Evolutionary conservation across 208 protist genomes (phyloP).

Genomic region (Crithidia bombi): DNA sequence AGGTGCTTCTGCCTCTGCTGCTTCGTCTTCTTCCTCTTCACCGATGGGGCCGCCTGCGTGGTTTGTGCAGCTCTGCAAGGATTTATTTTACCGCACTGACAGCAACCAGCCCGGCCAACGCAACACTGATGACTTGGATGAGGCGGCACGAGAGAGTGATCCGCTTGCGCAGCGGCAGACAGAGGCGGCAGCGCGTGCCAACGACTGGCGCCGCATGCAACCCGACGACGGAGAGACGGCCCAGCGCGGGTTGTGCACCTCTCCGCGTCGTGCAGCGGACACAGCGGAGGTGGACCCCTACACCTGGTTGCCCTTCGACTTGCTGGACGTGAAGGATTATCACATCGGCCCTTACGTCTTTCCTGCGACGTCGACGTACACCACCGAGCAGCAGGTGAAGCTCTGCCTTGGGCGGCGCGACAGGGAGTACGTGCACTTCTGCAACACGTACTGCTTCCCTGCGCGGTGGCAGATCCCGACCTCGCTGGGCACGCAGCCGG

Average conservation of each 20-base stretch:
- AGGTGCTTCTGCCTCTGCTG: background rate
- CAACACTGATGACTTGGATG: constrained; percentile 41
- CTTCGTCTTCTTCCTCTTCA: background rate
- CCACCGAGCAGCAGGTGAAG: constrained; percentile 50
- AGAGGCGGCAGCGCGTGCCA: constrained; percentile 1
- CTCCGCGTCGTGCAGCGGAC: constrained; percentile 13
- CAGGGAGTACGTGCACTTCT: constrained; percentile 92
- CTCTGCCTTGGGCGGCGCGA: constrained; percentile 70
- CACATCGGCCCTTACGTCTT: constrained; percentile 72
- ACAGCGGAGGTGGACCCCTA: constrained; percentile 54
- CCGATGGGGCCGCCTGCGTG: constrained; percentile 57
- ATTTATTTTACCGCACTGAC: constrained; percentile 81
- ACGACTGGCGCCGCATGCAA: constrained; percentile 7
- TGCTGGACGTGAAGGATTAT: constrained; percentile 76
- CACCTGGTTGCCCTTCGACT: constrained; percentile 81
- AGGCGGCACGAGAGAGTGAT: constrained; percentile 38
- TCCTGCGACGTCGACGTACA: constrained; percentile 67
- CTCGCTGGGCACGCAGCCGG: constrained; percentile 79
- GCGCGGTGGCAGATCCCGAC: constrained; percentile 85
- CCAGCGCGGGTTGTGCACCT: background rate
- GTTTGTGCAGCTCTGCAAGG: constrained; percentile 81
- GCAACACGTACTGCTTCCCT: constrained; percentile 87
- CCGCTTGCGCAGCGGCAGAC: constrained; percentile 17
- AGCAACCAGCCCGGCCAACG: constrained; percentile 15
- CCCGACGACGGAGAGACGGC: background rate